These are phyloP conservation scores for Hyphodiscus hymeniophilus DNA, from an alignment of 495 filamentous ascomycete species.

Conservation along the genomic window DNA sequence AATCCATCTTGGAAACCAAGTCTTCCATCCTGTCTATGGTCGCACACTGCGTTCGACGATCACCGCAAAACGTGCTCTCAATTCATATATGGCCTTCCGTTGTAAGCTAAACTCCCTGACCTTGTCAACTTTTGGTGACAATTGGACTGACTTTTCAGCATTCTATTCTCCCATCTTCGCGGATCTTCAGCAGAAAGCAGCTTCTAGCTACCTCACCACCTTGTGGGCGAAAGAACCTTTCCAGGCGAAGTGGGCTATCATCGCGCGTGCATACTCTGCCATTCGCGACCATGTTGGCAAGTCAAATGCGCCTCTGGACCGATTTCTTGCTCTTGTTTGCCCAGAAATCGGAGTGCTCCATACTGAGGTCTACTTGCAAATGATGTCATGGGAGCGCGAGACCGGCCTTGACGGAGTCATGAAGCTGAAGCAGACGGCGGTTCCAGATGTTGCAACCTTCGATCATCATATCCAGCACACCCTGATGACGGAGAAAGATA, in stretches of 20 bases:
- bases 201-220: constrained; percentile 32
- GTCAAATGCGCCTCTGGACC: constrained; percentile 27
- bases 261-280: constrained; percentile 40
- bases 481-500: constrained; percentile 5
- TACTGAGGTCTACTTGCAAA: constrained; percentile 30
- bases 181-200: constrained; percentile 32
- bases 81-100: constrained; percentile 41
- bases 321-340: constrained; percentile 29
- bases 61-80: constrained; percentile 25
- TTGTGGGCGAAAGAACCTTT: constrained; percentile 38
- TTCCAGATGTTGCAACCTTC: constrained; percentile 4
- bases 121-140: not conserved
- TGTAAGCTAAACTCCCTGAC: constrained; percentile 23
- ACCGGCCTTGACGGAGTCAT: not conserved
- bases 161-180: constrained; percentile 34
- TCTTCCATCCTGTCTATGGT: not conserved
- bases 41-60: not conserved
- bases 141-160: constrained; percentile 17
- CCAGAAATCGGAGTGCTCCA: constrained; percentile 32
- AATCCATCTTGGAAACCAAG: not conserved
- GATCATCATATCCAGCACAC: not conserved
- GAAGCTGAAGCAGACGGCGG: not conserved
- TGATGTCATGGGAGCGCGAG: constrained; percentile 28
- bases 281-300: constrained; percentile 37
- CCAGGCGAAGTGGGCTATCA: constrained; percentile 39